phyloP scores from a whole-genome alignment of 2,329 filamentous ascomycete species.

The Lachnellula arida region DNA sequence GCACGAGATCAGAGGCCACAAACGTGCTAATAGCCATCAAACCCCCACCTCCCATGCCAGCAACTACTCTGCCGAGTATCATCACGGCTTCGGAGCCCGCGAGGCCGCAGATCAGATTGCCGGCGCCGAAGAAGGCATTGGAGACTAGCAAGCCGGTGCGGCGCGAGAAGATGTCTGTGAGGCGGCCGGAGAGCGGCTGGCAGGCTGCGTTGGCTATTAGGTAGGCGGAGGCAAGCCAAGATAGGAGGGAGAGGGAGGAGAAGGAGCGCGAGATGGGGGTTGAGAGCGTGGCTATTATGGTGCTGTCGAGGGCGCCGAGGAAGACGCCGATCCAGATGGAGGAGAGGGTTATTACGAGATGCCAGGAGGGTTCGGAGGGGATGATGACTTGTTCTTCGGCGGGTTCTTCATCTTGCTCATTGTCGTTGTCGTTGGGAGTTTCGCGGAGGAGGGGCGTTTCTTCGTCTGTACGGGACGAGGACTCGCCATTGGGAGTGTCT shows the following conservation, averaged over 20 bases:
- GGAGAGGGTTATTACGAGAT: conserved; percentile 50
- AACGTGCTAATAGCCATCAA: conserved; percentile 73
- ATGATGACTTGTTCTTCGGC: conserved; percentile 34
- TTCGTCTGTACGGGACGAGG: conserved; percentile 17
- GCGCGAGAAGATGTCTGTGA: conserved; percentile 86
- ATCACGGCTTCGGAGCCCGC: conserved; percentile 62
- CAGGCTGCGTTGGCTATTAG: conserved; percentile 83
- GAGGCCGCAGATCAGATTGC: conserved; percentile 78
- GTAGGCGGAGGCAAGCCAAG: conserved; percentile 85
- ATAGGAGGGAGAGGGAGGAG: conserved; percentile 72
- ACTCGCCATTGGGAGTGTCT: conserved; percentile 8
- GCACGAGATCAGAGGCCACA: conserved; percentile 65
- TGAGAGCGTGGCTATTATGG: conserved; percentile 80
- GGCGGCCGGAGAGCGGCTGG: conserved; percentile 76
- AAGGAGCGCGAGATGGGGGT: conserved; percentile 82
- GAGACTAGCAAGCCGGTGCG: conserved; percentile 73
- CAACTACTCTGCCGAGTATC: conserved; percentile 72
- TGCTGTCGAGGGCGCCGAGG: conserved; percentile 64
- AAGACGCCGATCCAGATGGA: conserved; percentile 58
- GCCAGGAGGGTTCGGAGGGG: conserved; percentile 44
- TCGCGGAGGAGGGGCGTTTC: conserved; percentile 28
- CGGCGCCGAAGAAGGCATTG: conserved; percentile 73
- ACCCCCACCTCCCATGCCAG: conserved; percentile 78
- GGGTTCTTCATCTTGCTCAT: background rate
- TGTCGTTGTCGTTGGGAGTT: conserved; percentile 5